phyloP scores from a whole-genome alignment of 73 alveolate genomes.

The Paramecium pentaurelia region DNA sequence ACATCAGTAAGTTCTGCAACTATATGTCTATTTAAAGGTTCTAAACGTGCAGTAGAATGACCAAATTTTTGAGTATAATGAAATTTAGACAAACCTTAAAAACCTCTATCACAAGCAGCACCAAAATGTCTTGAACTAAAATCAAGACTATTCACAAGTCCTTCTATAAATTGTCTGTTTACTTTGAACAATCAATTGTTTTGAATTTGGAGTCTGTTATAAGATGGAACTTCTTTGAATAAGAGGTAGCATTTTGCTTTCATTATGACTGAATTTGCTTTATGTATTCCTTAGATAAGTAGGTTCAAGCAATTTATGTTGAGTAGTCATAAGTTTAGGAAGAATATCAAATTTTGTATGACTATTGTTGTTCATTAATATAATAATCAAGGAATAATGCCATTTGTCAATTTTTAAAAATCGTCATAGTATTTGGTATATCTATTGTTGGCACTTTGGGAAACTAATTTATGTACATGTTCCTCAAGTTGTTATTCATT shows the following conservation, averaged over 20 bases:
- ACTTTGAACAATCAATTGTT: background rate
- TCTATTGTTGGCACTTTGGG: slow-evolving; percentile 46
- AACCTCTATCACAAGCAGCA: slow-evolving; percentile 15
- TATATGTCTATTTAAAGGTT: background rate
- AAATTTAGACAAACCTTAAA: background rate
- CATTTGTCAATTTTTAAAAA: slow-evolving; percentile 59
- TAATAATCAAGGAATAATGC: slow-evolving; percentile 51
- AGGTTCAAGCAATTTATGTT: slow-evolving; percentile 26
- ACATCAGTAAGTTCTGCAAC: background rate
- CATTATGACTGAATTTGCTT: background rate
- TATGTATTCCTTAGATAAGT: background rate
- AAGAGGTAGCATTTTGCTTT: background rate
- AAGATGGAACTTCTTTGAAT: background rate
- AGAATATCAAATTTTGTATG: background rate
- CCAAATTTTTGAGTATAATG: slow-evolving; percentile 20
- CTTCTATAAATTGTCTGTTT: background rate
- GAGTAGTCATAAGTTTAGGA: slow-evolving; percentile 29
- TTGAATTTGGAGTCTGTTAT: background rate
- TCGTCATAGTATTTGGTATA: slow-evolving; percentile 39
- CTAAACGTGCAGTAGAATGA: background rate
- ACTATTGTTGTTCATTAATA: slow-evolving; percentile 12
- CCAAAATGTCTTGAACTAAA: slow-evolving; percentile 26
- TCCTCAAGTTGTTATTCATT: slow-evolving; percentile 40
- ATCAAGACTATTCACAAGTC: background rate
- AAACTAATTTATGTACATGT: slow-evolving; percentile 2